Base-by-base conservation (phyloP, 2,329 filamentous ascomycete species). In the Pyrenophora tritici-repentis region DNA sequence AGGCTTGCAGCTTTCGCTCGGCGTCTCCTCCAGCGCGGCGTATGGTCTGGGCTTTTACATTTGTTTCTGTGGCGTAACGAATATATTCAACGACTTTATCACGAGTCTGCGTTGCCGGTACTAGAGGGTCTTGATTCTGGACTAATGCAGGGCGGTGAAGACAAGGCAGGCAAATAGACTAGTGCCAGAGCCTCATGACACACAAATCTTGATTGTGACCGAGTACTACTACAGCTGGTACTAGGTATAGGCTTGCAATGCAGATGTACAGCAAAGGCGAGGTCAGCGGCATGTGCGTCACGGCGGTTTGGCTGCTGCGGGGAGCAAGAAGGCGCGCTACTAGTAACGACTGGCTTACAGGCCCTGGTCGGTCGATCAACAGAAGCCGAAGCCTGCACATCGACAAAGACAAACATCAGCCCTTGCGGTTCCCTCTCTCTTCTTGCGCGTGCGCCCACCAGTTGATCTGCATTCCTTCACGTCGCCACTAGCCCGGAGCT, bases 21-120 rank as follows among this genome's bases (percentile, higher is more conserved):
- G 40, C 39, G 56, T 47, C 53, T 56, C 34, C 56, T 51, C 58
- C 50, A 65, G 66, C 63, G 59, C 58, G 66, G 66, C 57, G 64
- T 68, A 55, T 56, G 45, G 53, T 42, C 45, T 50, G 42, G 32
- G 37, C 50, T 50, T 57, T 10, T 46, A 47, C 22, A 17, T 29
- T 26, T 55, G 43, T 29, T 29, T 56, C 43, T 39, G 54, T 42
- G 53, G 56, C 56, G 42, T 48, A 42, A 38, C 48, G 20, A 42
- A 29, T 29, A 46, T 46, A 38, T 18, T 42, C 32, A 41, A 42
- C 33, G 33, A 40, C 24, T 32, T 26, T 33, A 14, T 12, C 20
- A 35, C 18, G 31, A 32, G 29, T 24, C 20, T 12, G 33, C n/a
- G 6, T 20, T 20, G 22, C n/a, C 22, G 29, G 26, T 22, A 36